Conservation (phyloP, 176 grass and related monocot genomes). For the Phragmites australis region DNA sequence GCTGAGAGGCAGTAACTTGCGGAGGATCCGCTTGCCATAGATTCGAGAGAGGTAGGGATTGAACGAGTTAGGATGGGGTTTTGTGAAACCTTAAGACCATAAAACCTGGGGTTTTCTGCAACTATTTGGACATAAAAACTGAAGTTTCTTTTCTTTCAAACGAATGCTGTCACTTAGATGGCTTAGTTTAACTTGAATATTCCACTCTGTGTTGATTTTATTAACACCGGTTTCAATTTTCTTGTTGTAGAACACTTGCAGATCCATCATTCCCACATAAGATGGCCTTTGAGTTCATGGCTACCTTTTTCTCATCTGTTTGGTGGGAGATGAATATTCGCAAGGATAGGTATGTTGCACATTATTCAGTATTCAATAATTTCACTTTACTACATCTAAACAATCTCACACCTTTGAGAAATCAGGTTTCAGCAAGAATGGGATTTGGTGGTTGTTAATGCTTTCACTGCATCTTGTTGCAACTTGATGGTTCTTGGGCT, state of each 20-base stretch:
- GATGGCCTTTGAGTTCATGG: conserved; percentile 74
- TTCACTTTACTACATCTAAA: conserved; percentile 35
- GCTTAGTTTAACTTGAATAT: conserved; percentile 17
- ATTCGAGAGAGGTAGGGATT: not conserved
- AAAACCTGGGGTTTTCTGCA: not conserved
- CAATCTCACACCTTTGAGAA: conserved; percentile 28
- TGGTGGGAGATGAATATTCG: conserved; percentile 91
- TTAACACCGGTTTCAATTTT: not conserved
- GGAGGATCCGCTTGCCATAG: not conserved
- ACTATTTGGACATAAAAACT: not conserved
- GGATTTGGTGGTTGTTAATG: conserved; percentile 82
- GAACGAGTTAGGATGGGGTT: not conserved
- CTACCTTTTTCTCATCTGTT: conserved; percentile 61
- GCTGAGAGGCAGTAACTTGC: not conserved
- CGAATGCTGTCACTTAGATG: not conserved
- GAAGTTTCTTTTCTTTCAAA: not conserved
- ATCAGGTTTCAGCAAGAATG: conserved; percentile 90
- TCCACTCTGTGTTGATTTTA: not conserved
- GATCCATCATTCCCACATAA: conserved; percentile 93
- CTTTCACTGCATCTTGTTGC: conserved; percentile 77
- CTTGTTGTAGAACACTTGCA: conserved; percentile 77
- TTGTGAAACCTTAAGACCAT: not conserved
- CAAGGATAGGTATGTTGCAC: conserved; percentile 70
- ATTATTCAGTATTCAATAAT: conserved; percentile 22
- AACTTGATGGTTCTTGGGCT: conserved; percentile 89